Conservation (phyloP, 2,329 filamentous ascomycete genomes). For the Cadophora luteo-olivacea region DNA sequence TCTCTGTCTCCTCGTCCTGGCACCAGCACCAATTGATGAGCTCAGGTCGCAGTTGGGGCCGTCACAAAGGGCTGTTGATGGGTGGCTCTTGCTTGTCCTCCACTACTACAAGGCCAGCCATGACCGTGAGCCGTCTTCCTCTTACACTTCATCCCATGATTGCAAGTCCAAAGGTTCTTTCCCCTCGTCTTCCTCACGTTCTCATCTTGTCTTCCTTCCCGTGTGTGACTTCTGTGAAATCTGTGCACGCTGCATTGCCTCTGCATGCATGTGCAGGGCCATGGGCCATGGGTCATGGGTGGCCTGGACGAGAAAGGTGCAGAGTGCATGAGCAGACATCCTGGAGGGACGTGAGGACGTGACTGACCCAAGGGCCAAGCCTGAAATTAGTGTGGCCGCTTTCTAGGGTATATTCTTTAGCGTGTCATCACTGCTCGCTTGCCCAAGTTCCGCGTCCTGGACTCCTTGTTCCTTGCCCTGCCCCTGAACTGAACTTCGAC, state of each 20-base stretch:
- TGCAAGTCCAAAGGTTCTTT: background rate
- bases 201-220: background rate
- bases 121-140: background rate
- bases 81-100: background rate
- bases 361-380: background rate
- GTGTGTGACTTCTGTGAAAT: constrained; percentile 8
- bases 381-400: background rate
- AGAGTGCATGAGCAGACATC: constrained; percentile 5
- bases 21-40: background rate
- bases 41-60: constrained; percentile 14
- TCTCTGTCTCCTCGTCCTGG: background rate
- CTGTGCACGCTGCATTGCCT: constrained; percentile 7
- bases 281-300: background rate
- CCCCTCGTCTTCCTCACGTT: background rate
- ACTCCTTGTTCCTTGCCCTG: background rate
- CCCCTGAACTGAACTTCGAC: background rate
- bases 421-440: background rate
- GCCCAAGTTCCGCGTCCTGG: background rate
- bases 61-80: background rate
- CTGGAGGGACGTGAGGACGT: background rate
- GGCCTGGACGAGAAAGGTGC: background rate
- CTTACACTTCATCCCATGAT: background rate
- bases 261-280: background rate
- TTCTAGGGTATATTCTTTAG: background rate
- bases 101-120: no score